Conservation (phyloP, 2,329 filamentous ascomycete genomes). For the Colletotrichum sp. region DNA sequence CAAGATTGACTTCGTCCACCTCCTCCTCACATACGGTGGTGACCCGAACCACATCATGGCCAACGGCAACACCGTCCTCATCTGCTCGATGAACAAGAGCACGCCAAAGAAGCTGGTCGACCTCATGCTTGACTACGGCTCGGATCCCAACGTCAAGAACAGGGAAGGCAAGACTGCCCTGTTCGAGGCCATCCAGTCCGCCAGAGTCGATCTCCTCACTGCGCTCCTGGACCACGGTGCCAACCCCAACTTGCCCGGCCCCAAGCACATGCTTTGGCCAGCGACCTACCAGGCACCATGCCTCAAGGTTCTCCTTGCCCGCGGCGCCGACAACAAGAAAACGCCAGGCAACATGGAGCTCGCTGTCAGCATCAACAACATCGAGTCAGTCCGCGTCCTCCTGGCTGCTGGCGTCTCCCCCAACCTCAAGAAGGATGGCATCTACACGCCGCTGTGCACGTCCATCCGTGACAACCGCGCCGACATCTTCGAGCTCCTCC, state of each 20-base stretch:
- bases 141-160: constrained; percentile 64
- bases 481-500: constrained; percentile 66
- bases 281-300: constrained; percentile 63
- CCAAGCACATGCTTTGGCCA: constrained; percentile 73
- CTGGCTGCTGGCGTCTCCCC: constrained; percentile 64
- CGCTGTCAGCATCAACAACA: constrained; percentile 66
- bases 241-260: constrained; percentile 71
- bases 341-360: constrained; percentile 68
- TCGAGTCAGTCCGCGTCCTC: constrained; percentile 63
- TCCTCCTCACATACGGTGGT: constrained; percentile 66
- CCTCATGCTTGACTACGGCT: constrained; percentile 63
- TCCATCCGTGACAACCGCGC: constrained; percentile 69
- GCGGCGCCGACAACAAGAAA: constrained; percentile 65
- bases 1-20: constrained; percentile 61
- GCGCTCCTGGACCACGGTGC: constrained; percentile 60
- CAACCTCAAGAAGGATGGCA: constrained; percentile 67
- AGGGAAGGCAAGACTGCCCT: constrained; percentile 66
- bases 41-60: constrained; percentile 58
- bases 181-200: constrained; percentile 63
- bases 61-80: constrained; percentile 65
- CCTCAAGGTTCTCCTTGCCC: constrained; percentile 61
- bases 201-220: constrained; percentile 61
- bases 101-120: constrained; percentile 60
- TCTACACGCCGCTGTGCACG: constrained; percentile 71
- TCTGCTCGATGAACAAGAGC: constrained; percentile 64